Conservation (phyloP, 352 stramenopile species). For the Peronospora tabacina region DNA sequence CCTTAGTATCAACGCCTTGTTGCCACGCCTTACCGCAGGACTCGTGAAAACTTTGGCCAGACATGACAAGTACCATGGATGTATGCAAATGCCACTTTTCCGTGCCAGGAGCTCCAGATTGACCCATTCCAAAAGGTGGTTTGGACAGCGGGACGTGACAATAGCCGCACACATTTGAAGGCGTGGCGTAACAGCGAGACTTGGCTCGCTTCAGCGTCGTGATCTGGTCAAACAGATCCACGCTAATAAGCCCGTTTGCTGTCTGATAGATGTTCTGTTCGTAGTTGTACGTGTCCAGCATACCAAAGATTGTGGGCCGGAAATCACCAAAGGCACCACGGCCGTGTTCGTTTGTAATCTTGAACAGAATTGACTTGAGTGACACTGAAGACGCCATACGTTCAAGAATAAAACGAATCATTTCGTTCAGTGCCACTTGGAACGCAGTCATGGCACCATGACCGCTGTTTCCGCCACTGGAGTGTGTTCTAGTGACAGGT, state of each 20-base stretch:
- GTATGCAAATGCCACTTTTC: conserved; percentile 83
- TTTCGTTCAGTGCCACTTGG: conserved; percentile 85
- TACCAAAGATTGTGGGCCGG: conserved; percentile 90
- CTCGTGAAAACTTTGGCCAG: conserved; percentile 78
- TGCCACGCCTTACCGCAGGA: conserved; percentile 82
- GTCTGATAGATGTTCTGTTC: conserved; percentile 88
- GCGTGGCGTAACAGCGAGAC: conserved; percentile 60
- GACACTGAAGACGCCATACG: conserved; percentile 91
- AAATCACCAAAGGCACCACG: conserved; percentile 91
- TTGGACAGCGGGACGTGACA: conserved; percentile 78
- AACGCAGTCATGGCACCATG: conserved; percentile 77
- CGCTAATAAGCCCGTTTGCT: conserved; percentile 73
- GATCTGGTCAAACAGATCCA: conserved; percentile 81
- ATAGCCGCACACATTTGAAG: conserved; percentile 70
- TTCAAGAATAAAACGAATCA: conserved; percentile 91
- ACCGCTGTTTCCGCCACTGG: conserved; percentile 44
- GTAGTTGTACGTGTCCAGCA: conserved; percentile 91
- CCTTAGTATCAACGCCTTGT: conserved; percentile 62
- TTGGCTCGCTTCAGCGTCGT: conserved; percentile 69
- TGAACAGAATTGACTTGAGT: conserved; percentile 90
- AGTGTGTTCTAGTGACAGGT: conserved; percentile 28
- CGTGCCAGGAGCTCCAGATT: conserved; percentile 48
- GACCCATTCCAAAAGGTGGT: conserved; percentile 77
- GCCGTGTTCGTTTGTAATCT: conserved; percentile 92
- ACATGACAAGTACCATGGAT: conserved; percentile 76